A percentile compares a stretch with the other conserved stretches of the same genome.
Evolutionary conservation across 176 grass and related monocot species (phyloP).

Genomic region (Paspalum vaginatum): DNA sequence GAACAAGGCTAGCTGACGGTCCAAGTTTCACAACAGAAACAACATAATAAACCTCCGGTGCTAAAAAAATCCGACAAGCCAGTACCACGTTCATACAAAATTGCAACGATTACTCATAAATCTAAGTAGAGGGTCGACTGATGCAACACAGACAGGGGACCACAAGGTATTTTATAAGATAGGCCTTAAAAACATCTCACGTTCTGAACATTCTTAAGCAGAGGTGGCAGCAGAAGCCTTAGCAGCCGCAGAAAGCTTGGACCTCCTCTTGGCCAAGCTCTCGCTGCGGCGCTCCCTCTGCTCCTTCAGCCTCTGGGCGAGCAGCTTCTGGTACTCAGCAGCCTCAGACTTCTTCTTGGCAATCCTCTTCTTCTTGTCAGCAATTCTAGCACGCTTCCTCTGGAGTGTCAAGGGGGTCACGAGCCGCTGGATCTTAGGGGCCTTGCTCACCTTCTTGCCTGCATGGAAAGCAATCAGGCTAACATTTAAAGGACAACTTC

Average conservation of each 20-base stretch:
- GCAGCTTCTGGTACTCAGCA: constrained; percentile 93
- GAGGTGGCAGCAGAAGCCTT: constrained; percentile 52
- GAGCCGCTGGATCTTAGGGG: constrained; percentile 94
- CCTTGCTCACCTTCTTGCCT: constrained; percentile 98
- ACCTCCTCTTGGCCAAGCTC: constrained; percentile 92
- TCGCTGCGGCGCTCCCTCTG: constrained; percentile 81
- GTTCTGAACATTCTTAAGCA: constrained; percentile 31
- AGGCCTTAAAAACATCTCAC: constrained; percentile 34
- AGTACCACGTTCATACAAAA: constrained; percentile 41
- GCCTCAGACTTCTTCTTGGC: constrained; percentile 85
- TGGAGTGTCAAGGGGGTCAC: constrained; percentile 91
- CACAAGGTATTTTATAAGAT: constrained; percentile 13
- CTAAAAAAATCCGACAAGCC: not conserved
- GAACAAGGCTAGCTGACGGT: not conserved
- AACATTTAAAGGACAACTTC: not conserved
- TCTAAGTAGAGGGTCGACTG: constrained; percentile 17
- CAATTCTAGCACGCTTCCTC: constrained; percentile 81
- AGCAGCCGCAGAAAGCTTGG: constrained; percentile 67
- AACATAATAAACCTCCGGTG: constrained; percentile 4
- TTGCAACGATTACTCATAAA: constrained; percentile 41
- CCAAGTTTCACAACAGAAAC: constrained; percentile 30
- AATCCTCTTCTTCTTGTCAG: constrained; percentile 96
- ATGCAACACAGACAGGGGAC: constrained; percentile 12
- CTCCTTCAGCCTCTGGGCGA: constrained; percentile 84
- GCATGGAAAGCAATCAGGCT: constrained; percentile 21